Conservation (phyloP, 2,329 filamentous ascomycete genomes). For the Penicillium olsonii region DNA sequence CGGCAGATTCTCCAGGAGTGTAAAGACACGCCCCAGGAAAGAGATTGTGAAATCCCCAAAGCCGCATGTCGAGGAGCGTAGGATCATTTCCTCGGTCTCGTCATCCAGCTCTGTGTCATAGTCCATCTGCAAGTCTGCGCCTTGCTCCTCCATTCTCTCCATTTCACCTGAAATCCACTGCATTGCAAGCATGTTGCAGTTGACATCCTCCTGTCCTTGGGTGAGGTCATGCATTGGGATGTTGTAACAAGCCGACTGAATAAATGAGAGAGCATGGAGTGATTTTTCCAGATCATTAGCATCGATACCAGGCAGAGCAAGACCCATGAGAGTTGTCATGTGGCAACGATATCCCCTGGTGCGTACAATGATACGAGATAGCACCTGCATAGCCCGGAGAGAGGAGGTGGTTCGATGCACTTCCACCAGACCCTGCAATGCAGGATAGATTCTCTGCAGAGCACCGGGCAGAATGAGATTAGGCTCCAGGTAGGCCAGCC, state of each 20-base stretch:
- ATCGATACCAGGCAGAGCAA: slow-evolving; percentile 92
- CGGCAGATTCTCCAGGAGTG: slow-evolving; percentile 88
- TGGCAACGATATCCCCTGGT: slow-evolving; percentile 97
- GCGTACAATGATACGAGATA: slow-evolving; percentile 85
- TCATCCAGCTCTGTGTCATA: slow-evolving; percentile 81
- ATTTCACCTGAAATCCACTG: slow-evolving; percentile 94
- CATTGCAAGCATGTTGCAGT: slow-evolving; percentile 76
- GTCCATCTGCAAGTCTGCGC: slow-evolving; percentile 80
- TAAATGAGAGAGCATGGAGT: slow-evolving; percentile 88
- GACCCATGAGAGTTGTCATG: slow-evolving; percentile 86
- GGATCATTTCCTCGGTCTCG: slow-evolving; percentile 80
- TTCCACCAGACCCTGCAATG: slow-evolving; percentile 93
- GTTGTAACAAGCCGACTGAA: slow-evolving; percentile 93
- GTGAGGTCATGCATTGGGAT: slow-evolving; percentile 87
- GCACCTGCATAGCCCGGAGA: slow-evolving; percentile 85
- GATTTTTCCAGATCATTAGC: slow-evolving; percentile 98
- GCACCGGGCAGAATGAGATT: slow-evolving; percentile 89
- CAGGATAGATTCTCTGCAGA: slow-evolving; percentile 93
- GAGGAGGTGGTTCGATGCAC: slow-evolving; percentile 96
- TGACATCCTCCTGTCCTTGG: slow-evolving; percentile 65
- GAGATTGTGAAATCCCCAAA: slow-evolving; percentile 91
- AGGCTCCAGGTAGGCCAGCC: slow-evolving; percentile 86
- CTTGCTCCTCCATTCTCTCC: slow-evolving; percentile 87
- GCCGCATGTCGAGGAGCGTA: slow-evolving; percentile 90
- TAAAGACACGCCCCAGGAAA: slow-evolving; percentile 92